A percentile compares a stretch with the other conserved stretches of the same genome.
Evolutionary conservation across 345 rosid genomes (phyloP).

Genomic region (Eucalyptus tenuipes): DNA sequence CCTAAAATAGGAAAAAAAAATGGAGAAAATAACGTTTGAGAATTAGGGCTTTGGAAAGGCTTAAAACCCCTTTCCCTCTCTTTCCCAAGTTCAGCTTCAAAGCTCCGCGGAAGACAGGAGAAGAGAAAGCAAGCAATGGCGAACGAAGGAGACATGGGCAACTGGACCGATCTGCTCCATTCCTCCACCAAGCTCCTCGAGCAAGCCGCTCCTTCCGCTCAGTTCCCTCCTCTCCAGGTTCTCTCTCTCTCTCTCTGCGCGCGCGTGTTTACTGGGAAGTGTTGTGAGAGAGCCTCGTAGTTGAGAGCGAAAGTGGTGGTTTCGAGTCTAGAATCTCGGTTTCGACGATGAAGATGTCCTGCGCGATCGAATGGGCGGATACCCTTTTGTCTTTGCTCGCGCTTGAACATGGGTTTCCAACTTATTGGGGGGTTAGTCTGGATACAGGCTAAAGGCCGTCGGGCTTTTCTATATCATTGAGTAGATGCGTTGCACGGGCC

Average conservation of each 20-base stretch:
- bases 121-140: conserved; percentile 38
- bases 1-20: not conserved
- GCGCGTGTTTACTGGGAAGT: not conserved
- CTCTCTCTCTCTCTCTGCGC: not conserved
- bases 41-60: not conserved
- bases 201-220: conserved; percentile 95
- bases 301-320: not conserved
- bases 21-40: not conserved
- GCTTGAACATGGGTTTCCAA: not conserved
- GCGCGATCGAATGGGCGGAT: not conserved
- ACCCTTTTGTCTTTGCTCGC: not conserved
- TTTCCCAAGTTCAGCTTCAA: not conserved
- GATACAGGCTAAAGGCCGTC: not conserved
- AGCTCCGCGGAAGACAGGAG: not conserved
- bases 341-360: not conserved
- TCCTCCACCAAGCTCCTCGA: conserved; percentile 93
- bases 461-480: not conserved
- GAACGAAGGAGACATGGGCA: conserved; percentile 65
- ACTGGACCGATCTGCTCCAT: conserved; percentile 93
- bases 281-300: not conserved
- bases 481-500: not conserved
- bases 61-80: not conserved
- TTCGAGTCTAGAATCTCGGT: not conserved
- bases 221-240: conserved; percentile 99
- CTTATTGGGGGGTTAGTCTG: not conserved